Base-by-base conservation (phyloP, 805 yeast species). In the Monosporozyma siamensis region DNA sequence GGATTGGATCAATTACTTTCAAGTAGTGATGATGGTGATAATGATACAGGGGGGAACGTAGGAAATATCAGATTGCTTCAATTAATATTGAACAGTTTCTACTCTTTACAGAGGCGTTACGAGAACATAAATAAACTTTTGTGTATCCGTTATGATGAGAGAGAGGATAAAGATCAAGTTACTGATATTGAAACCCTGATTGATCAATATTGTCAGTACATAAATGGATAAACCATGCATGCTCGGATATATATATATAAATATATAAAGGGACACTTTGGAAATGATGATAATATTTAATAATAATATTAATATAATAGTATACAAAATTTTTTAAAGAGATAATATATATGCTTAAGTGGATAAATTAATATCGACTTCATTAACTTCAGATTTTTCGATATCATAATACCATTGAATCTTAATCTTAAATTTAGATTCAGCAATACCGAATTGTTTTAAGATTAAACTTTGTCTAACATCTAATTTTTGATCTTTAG, bases 381-480 rank as follows among this genome's bases (percentile, higher is more conserved):
- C 48, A 36, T 59, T 56, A 41, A 66, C 54, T 34, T 55, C 49
- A 27, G 65, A 49, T 14, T 63, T 42, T 50, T 85, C 87, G 45
- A 74, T 79, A 60, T 82, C 80, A 60, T 83, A 90, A 63, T 74
- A 85, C 15, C 92, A 96, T 53, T 79, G 66, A 48, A 83, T 67
- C 54, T 77, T 74, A 41, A 92, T 94, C 64, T 80, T 86, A 67
- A 90, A 92, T 59, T 85, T 88, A 36, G 96, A 75, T 43, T 88
- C 87, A 10, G 97, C 97, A 44, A 94, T 77, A 57, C 99, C 99
- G 64, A 92, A 94, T 53, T 86, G 92, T 67, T 92, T 92, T 63
- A 92, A 72, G 43, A 92, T 78, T 52, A 92, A 74, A 20, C 97
- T 94, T 68, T 92, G 94, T 56, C 83, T 82, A 39, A 89, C 92